Conservation (phyloP, 1,284 basidiomycete genomes). For the Cutaneotrichosporon curvatum region DNA sequence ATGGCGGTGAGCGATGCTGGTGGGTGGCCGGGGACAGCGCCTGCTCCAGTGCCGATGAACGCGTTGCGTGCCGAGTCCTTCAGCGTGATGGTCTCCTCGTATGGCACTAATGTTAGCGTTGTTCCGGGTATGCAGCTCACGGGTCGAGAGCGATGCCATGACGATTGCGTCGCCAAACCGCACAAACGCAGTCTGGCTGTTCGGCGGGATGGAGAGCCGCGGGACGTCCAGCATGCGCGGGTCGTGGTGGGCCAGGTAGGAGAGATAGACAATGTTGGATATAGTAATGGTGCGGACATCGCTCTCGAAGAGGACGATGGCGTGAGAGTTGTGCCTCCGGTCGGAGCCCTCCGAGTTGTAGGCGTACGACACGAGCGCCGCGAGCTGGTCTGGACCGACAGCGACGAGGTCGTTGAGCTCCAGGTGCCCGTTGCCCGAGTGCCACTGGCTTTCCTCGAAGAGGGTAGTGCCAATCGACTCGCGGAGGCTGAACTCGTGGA, state of each 20-base stretch:
- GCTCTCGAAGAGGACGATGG: constrained; percentile 30
- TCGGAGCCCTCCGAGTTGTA: constrained; percentile 23
- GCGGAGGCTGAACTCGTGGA: constrained; percentile 34
- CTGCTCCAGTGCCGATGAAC: constrained; percentile 34
- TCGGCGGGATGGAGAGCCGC: constrained; percentile 32
- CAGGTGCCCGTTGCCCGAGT: constrained; percentile 23
- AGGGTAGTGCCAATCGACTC: constrained; percentile 26
- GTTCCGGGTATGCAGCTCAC: constrained; percentile 4
- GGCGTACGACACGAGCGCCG: constrained; percentile 34
- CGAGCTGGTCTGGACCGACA: constrained; percentile 27
- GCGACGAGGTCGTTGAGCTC: constrained; percentile 36
- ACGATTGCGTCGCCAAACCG: constrained; percentile 44
- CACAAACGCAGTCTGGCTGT: constrained; percentile 41
- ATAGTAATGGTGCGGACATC: constrained; percentile 24
- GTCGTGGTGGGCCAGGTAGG: constrained; percentile 41
- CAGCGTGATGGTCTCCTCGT: constrained; percentile 41
- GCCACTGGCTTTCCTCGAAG: constrained; percentile 24
- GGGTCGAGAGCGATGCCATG: constrained; percentile 30
- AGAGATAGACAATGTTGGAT: constrained; percentile 25
- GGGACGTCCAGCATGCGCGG: constrained; percentile 44
- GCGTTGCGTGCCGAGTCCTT: constrained; percentile 36
- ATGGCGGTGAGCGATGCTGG: constrained; percentile 32
- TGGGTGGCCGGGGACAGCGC: constrained; percentile 1
- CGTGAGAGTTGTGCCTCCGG: constrained; percentile 23
- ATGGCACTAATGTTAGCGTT: constrained; percentile 14